A percentile compares a stretch with the other conserved stretches of the same genome.
These are phyloP conservation scores for Mollisiaceae sp. DNA, from an alignment of 2,329 filamentous ascomycete species.

Conservation along the genomic window DNA sequence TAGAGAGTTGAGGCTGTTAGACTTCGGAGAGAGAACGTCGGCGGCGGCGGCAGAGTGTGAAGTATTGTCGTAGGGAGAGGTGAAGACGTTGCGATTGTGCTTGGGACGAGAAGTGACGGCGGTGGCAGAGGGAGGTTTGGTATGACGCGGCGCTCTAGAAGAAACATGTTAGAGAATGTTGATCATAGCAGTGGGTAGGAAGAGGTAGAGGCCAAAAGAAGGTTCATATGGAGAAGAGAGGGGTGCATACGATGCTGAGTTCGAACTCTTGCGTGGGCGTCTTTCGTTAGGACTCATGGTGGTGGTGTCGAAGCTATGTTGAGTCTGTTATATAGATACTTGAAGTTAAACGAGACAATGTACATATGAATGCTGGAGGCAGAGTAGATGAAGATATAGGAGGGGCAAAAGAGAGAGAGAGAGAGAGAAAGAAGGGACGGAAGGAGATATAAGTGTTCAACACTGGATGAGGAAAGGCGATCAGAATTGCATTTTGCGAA, in stretches of 20 bases:
- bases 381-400: background rate
- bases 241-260: background rate
- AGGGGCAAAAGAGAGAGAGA: background rate
- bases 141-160: background rate
- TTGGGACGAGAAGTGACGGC: background rate
- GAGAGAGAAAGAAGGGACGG: background rate
- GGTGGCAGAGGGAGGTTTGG: background rate
- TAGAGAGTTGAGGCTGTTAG: background rate
- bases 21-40: no score
- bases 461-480: background rate
- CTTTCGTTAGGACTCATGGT: background rate
- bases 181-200: background rate
- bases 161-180: background rate
- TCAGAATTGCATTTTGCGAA: constrained; percentile 2
- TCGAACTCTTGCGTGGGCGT: background rate
- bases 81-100: background rate
- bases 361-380: background rate
- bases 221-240: background rate
- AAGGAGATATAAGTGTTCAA: background rate
- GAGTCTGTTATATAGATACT: background rate
- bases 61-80: background rate
- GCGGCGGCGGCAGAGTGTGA: background rate
- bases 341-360: background rate
- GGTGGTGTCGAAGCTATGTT: background rate
- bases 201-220: background rate